phyloP scores from a whole-genome alignment of 352 stramenopile species.

The Pythium myriotylum region DNA sequence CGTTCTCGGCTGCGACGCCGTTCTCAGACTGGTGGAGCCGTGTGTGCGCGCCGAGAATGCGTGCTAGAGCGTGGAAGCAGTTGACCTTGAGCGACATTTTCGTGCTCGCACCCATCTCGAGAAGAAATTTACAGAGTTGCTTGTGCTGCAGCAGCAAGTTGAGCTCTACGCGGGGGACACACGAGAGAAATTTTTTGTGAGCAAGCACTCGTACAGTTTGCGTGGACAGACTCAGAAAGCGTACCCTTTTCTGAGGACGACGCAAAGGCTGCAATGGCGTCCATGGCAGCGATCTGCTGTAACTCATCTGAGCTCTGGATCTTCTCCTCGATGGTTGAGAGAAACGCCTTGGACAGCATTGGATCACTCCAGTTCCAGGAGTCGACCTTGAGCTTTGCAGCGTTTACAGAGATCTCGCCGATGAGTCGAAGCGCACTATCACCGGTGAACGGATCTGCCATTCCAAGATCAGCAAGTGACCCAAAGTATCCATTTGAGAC shows the following conservation, averaged over 20 bases:
- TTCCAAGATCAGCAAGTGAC: background rate
- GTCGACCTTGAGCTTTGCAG: conserved; percentile 61
- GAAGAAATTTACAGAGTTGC: conserved; percentile 59
- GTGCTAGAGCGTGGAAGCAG: conserved; percentile 68
- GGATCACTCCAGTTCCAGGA: conserved; percentile 81
- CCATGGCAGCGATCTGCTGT: conserved; percentile 85
- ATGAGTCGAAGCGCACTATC: conserved; percentile 74
- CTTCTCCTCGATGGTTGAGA: conserved; percentile 73
- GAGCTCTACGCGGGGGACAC: conserved; percentile 50
- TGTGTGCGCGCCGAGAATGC: conserved; percentile 56
- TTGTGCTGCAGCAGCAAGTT: conserved; percentile 72
- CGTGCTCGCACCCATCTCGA: conserved; percentile 56
- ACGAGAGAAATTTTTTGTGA: background rate
- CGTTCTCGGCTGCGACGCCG: conserved; percentile 53
- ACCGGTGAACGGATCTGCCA: conserved; percentile 73
- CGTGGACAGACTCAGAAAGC: background rate
- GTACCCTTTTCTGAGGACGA: conserved; percentile 81
- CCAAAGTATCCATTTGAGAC: background rate
- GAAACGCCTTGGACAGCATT: conserved; percentile 74
- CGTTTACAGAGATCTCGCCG: conserved; percentile 75
- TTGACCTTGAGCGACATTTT: conserved; percentile 79
- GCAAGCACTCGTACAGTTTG: background rate
- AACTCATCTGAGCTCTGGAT: conserved; percentile 62
- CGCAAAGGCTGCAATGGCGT: conserved; percentile 77
- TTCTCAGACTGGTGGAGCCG: conserved; percentile 37